phyloP scores from a whole-genome alignment of 345 rosid genomes.

The Linum usitatissimum region DNA sequence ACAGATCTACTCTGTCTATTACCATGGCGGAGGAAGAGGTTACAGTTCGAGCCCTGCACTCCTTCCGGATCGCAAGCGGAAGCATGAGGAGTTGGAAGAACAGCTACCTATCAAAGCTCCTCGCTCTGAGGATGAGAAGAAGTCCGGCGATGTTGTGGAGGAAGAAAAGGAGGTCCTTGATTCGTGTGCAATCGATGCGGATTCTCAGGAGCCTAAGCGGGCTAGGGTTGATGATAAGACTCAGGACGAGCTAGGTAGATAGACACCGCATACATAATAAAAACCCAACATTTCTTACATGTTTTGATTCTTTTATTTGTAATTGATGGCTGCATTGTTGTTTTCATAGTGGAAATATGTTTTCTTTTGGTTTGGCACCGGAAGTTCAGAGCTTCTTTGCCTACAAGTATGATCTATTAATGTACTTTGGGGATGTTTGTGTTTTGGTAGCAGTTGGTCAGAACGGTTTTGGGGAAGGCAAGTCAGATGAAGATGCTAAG shows the following conservation, averaged over 20 bases:
- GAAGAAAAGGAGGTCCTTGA: slow-evolving; percentile 19
- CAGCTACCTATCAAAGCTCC: slow-evolving; percentile 12
- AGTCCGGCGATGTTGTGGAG: slow-evolving; percentile 4
- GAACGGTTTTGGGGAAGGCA: slow-evolving; percentile 32
- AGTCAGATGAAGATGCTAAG: slow-evolving; percentile 16
- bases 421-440: not conserved
- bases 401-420: not conserved
- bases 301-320: not conserved
- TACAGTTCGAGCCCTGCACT: slow-evolving; percentile 14
- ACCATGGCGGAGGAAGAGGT: slow-evolving; percentile 61
- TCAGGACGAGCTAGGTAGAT: slow-evolving; percentile 35
- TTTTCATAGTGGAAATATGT: not conserved
- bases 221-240: slow-evolving; percentile 35
- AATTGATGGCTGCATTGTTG: not conserved
- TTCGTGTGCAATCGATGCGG: slow-evolving; percentile 10
- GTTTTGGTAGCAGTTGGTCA: slow-evolving; percentile 19
- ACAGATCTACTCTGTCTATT: not conserved
- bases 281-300: not conserved
- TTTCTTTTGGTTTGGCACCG: not conserved
- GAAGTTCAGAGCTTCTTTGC: not conserved
- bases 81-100: slow-evolving; percentile 42
- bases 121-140: not conserved
- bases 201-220: slow-evolving; percentile 42
- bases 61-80: slow-evolving; percentile 57
- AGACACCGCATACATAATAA: too few species aligned